phyloP scores from a whole-genome alignment of 192 early-diverging fungal genomes.

The Pilobolus umbonatus region DNA sequence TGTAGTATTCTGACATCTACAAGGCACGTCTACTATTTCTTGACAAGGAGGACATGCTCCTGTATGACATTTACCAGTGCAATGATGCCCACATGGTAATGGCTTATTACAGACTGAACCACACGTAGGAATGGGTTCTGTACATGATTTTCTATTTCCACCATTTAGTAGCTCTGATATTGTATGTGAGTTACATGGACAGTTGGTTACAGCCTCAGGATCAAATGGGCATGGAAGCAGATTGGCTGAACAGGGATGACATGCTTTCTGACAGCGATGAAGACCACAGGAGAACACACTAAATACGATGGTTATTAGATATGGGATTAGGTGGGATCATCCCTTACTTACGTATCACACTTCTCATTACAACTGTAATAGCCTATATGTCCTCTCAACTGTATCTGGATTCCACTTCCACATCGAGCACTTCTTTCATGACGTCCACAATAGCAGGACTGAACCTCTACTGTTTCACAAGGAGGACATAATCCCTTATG shows the following conservation, averaged over 20 bases:
- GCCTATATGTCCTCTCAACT: conserved; percentile 38
- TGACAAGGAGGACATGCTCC: conserved; percentile 63
- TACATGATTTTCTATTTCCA: conserved; percentile 36
- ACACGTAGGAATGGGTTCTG: conserved; percentile 58
- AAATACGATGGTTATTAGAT: background rate
- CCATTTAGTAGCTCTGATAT: conserved; percentile 29
- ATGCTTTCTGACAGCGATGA: conserved; percentile 47
- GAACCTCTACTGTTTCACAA: conserved; percentile 48
- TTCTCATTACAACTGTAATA: conserved; percentile 47
- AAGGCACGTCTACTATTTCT: conserved; percentile 43
- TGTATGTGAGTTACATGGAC: conserved; percentile 45
- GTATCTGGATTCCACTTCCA: conserved; percentile 47
- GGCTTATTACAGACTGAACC: conserved; percentile 51
- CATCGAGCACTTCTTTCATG: conserved; percentile 51
- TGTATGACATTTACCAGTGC: conserved; percentile 53
- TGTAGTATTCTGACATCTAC: conserved; percentile 57
- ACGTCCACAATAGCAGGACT: conserved; percentile 69
- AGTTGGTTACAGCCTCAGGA: conserved; percentile 42
- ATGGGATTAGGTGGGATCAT: no score
- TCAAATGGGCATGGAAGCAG: conserved; percentile 45
- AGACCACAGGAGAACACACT: conserved; percentile 46
- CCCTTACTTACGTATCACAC: conserved; percentile 40
- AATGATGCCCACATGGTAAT: conserved; percentile 59
- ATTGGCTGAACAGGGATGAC: conserved; percentile 46
- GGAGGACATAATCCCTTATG: conserved; percentile 67